Conservation (phyloP, 139 green algal genomes). For the Chlamydomonas sp. region DNA sequence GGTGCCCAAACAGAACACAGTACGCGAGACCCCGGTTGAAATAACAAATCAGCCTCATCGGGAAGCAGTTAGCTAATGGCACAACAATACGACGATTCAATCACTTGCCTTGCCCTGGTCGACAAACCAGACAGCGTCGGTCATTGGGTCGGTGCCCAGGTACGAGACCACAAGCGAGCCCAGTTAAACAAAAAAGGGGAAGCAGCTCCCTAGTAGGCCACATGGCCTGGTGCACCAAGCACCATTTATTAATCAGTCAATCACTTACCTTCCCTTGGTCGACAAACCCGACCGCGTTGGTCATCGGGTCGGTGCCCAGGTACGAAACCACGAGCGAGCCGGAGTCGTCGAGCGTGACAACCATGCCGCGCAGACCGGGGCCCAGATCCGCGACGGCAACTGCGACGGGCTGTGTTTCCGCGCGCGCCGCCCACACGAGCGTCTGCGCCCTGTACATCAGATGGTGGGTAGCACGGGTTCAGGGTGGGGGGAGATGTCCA, state of each 20-base stretch:
- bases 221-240: background rate
- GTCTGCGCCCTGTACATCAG: constrained; percentile 29
- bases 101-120: too few species aligned
- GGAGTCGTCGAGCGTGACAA: constrained; percentile 41
- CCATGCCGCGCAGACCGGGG: constrained; percentile 26
- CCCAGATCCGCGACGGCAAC: constrained; percentile 35
- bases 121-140: too few species aligned
- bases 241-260: too few species aligned
- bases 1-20: constrained; percentile 50
- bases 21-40: too few species aligned
- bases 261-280: too few species aligned
- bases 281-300: constrained; percentile 29
- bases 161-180: constrained; percentile 43
- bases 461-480: too few species aligned
- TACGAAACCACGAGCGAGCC: constrained; percentile 43
- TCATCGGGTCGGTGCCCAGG: constrained; percentile 51
- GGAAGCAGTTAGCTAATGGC: too few species aligned
- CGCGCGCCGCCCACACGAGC: constrained; percentile 46
- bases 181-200: background rate
- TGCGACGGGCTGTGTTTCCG: constrained; percentile 40
- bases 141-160: constrained; percentile 51
- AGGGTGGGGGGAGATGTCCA: too few species aligned
- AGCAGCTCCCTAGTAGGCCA: background rate
- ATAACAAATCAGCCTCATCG: too few species aligned
- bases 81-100: too few species aligned